phyloP scores from a whole-genome alignment of 176 grass and related monocot genomes.

The Otatea glauca region DNA sequence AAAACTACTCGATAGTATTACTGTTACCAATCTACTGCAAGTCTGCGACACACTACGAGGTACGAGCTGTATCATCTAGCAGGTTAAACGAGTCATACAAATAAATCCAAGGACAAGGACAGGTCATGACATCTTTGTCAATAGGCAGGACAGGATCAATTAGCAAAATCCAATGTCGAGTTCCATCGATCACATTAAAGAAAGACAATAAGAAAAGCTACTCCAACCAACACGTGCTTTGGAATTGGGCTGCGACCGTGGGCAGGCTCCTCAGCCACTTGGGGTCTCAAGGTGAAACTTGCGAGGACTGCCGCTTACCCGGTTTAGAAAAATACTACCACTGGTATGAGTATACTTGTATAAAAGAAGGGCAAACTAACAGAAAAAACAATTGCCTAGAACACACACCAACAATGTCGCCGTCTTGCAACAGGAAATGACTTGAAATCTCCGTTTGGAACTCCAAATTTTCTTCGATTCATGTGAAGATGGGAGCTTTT shows the following conservation, averaged over 20 bases:
- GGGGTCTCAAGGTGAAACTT: neutral
- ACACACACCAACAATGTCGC: no score
- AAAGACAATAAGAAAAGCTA: neutral
- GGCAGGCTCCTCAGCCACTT: neutral
- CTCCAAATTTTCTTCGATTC: no score
- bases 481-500: no score
- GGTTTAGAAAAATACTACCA: no score
- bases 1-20: neutral
- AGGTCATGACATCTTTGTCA: conserved; percentile 41
- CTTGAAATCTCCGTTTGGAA: no score
- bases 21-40: neutral
- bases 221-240: conserved; percentile 7
- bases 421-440: no score
- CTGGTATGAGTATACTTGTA: no score
- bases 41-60: neutral
- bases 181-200: conserved; percentile 38
- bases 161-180: conserved; percentile 27
- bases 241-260: neutral
- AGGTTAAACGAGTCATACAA: neutral
- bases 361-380: no score
- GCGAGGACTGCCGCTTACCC: neutral
- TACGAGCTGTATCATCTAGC: conserved; percentile 18
- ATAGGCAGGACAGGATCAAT: neutral
- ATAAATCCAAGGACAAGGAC: conserved; percentile 2
- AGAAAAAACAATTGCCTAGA: no score